These are phyloP conservation scores for Psilocybe mexicana DNA, from an alignment of 1,284 basidiomycete genomes.

Conservation along the genomic window DNA sequence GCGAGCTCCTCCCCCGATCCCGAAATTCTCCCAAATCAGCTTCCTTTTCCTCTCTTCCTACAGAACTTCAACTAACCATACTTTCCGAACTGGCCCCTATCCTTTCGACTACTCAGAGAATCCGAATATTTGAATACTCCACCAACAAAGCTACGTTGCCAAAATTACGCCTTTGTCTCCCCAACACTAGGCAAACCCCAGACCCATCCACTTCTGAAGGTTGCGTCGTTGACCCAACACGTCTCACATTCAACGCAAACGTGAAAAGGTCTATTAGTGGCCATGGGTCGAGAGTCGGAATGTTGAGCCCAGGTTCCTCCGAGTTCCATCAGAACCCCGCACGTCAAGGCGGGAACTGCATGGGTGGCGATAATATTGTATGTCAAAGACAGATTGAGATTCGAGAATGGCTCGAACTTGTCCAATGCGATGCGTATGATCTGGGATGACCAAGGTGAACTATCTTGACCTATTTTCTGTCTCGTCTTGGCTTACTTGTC, in stretches of 20 bases:
- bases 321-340: not conserved
- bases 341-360: conserved; percentile 4
- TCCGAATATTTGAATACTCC: conserved; percentile 58
- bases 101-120: conserved; percentile 56
- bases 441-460: conserved; percentile 13
- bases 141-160: conserved; percentile 57
- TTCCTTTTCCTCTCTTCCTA: conserved; percentile 50
- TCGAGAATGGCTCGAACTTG: conserved; percentile 42
- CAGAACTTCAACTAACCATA: conserved; percentile 59
- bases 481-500: not conserved
- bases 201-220: conserved; percentile 11
- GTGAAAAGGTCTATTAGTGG: not conserved
- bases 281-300: conserved; percentile 5
- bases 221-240: conserved; percentile 12
- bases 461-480: not conserved
- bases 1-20: not conserved
- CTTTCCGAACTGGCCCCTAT: conserved; percentile 59
- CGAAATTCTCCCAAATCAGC: not conserved
- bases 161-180: conserved; percentile 31
- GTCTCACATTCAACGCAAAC: not conserved
- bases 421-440: conserved; percentile 53
- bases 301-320: not conserved
- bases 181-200: not conserved
- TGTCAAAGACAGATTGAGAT: conserved; percentile 45
- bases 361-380: conserved; percentile 31